phyloP scores from a whole-genome alignment of 2,329 filamentous ascomycete genomes.

The Botrytis hyacinthi region DNA sequence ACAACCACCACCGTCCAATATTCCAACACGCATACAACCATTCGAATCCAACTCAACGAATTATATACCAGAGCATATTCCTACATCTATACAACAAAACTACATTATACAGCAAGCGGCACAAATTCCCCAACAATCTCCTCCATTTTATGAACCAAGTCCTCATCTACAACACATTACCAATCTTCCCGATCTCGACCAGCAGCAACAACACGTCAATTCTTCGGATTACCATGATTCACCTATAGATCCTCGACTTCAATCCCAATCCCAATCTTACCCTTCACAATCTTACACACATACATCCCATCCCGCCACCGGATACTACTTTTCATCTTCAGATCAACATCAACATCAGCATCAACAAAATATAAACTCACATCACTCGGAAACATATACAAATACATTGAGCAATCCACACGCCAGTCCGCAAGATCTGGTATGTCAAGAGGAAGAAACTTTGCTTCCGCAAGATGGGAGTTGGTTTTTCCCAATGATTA shows the following conservation, averaged over 20 bases:
- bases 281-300: not conserved
- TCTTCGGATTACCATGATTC: not conserved
- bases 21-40: not conserved
- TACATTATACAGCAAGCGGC: not conserved
- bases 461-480: not conserved
- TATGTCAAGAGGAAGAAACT: not conserved
- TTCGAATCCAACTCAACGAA: not conserved
- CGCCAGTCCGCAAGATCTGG: not conserved
- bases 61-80: not conserved
- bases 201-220: not conserved
- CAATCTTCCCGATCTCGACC: not conserved
- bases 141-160: not conserved
- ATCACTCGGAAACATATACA: not conserved
- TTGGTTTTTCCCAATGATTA: conserved; percentile 8
- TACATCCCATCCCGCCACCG: not conserved
- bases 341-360: conserved; percentile 1
- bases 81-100: not conserved
- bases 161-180: not conserved
- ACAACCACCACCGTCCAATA: not conserved
- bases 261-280: not conserved
- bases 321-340: not conserved
- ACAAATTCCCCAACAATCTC: not conserved
- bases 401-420: not conserved
- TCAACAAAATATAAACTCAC: not conserved
- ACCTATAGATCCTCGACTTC: not conserved